Base-by-base conservation (phyloP, 306 rosid genomes). In the Dalbergia cultrata region DNA sequence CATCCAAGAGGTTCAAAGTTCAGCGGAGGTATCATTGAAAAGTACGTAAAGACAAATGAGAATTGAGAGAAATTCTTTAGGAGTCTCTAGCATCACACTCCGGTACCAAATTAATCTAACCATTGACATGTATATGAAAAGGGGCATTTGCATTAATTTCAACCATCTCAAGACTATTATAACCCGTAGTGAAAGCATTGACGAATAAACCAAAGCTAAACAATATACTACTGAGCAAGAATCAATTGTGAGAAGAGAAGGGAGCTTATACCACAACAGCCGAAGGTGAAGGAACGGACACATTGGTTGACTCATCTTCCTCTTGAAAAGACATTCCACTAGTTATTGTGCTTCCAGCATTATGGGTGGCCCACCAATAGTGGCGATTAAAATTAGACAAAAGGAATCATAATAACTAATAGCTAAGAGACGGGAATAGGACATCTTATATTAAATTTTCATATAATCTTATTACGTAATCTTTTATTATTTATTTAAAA, bases 271-370 rank as follows among this genome's bases (percentile, higher is more conserved):
- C 13, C 53, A 18, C 5, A 57, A 39, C 12, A 18, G 19, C 67
- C 31, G 39, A 35, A 56, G 52, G 21, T 45, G 72, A 52, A 49
- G 50, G 41, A 33, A 61, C 31, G 22, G 44, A n/a, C 71, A 62
- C 49, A 49, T n/a, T 37, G 35, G 52, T 64, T 56, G 64, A 66
- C 66, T 76, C 56, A 77, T 53, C 57, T 18, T 19, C 56, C 56
- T 39, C 56, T 53, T 33, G 26, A 4, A 37, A 66, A 77, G 21
- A 67, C 31, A 37, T 52, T 77, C 41, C 7, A 19, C 54, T 22
- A 35, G 56, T 12, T 35, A 53, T 75, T 63, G 74, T 77, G 81
- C 56, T 77, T 52, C 41, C 10, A 21, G 31, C 66, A 53, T 66
- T 37, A 54, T 35, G 12, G 22, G 31, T 66, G 74, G 67, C 74